A percentile compares a stretch with the other conserved stretches of the same genome.
phyloP scores from a whole-genome alignment of 768 basidiomycete species.

The Megacollybia marginata region DNA sequence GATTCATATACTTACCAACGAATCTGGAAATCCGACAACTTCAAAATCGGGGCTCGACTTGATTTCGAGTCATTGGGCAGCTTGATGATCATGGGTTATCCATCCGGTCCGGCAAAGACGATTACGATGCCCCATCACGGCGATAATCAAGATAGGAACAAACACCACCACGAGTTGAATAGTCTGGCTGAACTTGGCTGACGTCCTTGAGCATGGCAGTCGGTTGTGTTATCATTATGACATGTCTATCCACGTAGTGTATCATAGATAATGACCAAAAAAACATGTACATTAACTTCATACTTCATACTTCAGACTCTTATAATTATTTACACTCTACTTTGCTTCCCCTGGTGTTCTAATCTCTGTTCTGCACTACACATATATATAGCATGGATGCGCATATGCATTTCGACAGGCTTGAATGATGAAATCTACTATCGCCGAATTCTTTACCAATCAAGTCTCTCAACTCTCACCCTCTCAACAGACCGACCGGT shows the following conservation, averaged over 20 bases:
- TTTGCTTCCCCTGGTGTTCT: no score
- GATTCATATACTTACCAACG: slow-evolving; percentile 57
- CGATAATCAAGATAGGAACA: neutral
- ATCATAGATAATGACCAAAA: neutral
- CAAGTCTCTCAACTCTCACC: no score
- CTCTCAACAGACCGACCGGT: no score
- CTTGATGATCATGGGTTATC: slow-evolving; percentile 44
- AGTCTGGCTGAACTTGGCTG: neutral
- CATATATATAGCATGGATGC: no score
- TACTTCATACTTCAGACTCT: no score
- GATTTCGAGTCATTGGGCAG: slow-evolving; percentile 44
- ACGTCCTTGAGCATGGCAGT: neutral
- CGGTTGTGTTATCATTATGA: neutral
- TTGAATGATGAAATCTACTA: no score
- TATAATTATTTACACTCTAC: no score
- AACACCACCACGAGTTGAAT: neutral
- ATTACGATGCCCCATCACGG: slow-evolving; percentile 11
- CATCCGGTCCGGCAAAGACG: slow-evolving; percentile 31
- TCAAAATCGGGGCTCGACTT: slow-evolving; percentile 52
- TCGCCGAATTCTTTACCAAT: no score
- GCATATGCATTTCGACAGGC: no score
- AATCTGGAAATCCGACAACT: slow-evolving; percentile 55
- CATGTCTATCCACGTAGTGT: neutral
- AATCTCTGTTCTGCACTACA: no score
- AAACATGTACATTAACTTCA: neutral